These are phyloP conservation scores for Centella asiatica DNA, from an alignment of 129 eudicot species.

Conservation along the genomic window DNA sequence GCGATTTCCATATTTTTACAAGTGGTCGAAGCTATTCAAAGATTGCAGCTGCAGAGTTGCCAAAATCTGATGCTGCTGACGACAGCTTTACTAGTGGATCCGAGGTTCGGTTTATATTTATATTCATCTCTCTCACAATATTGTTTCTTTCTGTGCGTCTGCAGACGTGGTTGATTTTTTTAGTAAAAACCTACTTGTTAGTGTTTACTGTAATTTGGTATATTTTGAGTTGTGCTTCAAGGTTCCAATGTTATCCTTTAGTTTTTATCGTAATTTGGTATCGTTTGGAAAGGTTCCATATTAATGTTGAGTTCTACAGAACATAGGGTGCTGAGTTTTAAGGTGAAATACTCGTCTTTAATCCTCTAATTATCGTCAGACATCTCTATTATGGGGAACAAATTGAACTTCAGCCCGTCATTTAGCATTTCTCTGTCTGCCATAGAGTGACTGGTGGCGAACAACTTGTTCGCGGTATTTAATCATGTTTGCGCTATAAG, in stretches of 20 bases:
- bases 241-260: background rate
- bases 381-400: background rate
- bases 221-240: background rate
- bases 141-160: no score
- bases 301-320: background rate
- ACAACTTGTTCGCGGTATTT: background rate
- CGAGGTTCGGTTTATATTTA: slow-evolving; percentile 10
- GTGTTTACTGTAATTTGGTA: background rate
- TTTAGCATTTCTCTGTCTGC: background rate
- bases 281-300: background rate
- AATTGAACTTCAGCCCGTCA: background rate
- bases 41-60: slow-evolving; percentile 23
- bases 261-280: no score
- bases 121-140: background rate
- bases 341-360: background rate
- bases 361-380: background rate
- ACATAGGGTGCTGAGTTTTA: background rate
- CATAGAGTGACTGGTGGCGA: background rate
- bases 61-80: slow-evolving; percentile 4
- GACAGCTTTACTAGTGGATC: slow-evolving; percentile 4
- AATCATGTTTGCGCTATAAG: no score
- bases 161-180: no score
- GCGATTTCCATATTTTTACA: slow-evolving; percentile 7
- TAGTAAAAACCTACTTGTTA: background rate
- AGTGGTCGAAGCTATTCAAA: slow-evolving; percentile 27